A percentile compares a stretch with the other conserved stretches of the same genome.
phyloP scores from a whole-genome alignment of 73 alveolate genomes.

The Stentor coeruleus region DNA sequence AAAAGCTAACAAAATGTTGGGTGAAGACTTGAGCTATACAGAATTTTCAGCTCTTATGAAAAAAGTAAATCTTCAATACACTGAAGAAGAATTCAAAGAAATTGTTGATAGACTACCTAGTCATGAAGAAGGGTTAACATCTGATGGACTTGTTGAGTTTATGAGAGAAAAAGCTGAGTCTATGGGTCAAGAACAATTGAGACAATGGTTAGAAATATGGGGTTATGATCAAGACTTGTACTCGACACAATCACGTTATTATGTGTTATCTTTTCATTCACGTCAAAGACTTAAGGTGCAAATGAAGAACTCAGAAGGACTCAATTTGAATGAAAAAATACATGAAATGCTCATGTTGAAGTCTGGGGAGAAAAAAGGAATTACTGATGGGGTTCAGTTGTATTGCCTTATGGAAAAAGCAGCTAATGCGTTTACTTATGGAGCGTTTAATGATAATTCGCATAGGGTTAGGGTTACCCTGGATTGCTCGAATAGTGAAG shows the following conservation, averaged over 20 bases:
- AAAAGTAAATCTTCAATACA: conserved; percentile 64
- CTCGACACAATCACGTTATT: conserved; percentile 83
- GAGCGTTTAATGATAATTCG: background rate
- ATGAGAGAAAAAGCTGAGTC: conserved; percentile 65
- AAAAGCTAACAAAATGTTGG: conserved; percentile 93
- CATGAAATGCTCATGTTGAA: conserved; percentile 36
- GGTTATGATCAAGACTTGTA: conserved; percentile 94
- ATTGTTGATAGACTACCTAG: conserved; percentile 75
- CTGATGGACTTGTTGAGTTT: conserved; percentile 89
- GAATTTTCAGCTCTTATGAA: conserved; percentile 93
- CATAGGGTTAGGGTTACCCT: background rate
- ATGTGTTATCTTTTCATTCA: conserved; percentile 86
- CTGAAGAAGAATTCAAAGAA: conserved; percentile 27
- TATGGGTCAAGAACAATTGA: conserved; percentile 62
- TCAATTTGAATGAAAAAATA: conserved; percentile 85
- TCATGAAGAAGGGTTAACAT: conserved; percentile 78
- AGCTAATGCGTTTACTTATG: background rate
- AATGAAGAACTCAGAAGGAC: conserved; percentile 88
- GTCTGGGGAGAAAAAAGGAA: background rate
- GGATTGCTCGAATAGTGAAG: conserved; percentile 4
- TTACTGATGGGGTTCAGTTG: background rate
- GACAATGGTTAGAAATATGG: conserved; percentile 80
- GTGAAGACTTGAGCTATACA: conserved; percentile 71
- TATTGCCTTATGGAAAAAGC: background rate
- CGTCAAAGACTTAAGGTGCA: conserved; percentile 76